Evolutionary conservation across 1,284 basidiomycete genomes (phyloP).

Genomic region (Volvariella surrecta): DNA sequence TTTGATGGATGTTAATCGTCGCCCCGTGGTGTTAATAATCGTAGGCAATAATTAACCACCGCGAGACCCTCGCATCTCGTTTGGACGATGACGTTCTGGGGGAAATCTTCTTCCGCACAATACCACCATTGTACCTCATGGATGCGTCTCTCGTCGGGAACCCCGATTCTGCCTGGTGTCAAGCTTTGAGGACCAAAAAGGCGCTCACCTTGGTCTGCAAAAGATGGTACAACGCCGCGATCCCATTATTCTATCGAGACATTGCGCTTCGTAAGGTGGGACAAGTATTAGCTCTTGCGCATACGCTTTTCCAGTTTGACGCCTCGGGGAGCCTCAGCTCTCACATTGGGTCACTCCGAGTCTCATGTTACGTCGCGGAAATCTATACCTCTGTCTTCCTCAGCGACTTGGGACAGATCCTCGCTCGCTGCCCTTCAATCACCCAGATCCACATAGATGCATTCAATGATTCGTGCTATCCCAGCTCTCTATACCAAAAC

Average conservation of each 20-base stretch:
- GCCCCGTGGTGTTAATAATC: no score
- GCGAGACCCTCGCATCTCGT: no score
- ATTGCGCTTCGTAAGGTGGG: background rate
- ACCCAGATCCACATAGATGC: background rate
- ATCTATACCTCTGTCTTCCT: background rate
- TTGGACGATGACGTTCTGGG: no score
- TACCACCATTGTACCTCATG: no score
- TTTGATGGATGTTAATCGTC: no score
- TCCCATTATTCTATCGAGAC: background rate
- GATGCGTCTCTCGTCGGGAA: no score
- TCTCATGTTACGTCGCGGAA: background rate
- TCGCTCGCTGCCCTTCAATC: background rate
- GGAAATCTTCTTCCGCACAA: no score
- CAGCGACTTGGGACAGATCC: background rate
- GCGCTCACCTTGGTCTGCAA: background rate
- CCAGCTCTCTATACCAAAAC: no score
- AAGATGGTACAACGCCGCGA: background rate
- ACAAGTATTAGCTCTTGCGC: background rate
- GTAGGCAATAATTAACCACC: no score
- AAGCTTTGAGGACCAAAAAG: background rate
- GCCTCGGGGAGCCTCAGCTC: background rate
- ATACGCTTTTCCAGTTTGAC: background rate
- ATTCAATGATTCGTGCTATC: no score
- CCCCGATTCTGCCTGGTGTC: no score
- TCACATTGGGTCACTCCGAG: background rate